These are phyloP conservation scores for Rosa multiflora DNA, from an alignment of 306 rosid genomes.

Conservation along the genomic window DNA sequence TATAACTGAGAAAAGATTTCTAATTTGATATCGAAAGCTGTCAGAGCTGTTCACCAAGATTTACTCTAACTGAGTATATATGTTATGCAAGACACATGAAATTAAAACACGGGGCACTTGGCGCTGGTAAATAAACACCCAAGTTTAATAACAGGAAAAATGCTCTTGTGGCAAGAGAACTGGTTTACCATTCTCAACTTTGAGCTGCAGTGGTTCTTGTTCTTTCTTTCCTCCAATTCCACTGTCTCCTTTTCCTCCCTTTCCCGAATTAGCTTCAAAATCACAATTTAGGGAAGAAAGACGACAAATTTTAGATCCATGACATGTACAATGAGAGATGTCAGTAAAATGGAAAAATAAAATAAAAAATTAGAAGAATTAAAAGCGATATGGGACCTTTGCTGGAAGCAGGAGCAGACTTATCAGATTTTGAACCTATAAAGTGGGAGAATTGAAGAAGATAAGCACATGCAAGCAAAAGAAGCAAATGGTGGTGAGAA, in stretches of 20 bases:
- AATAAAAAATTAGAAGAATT: slow-evolving; percentile 18
- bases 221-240: slow-evolving; percentile 46
- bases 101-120: not conserved
- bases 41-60: not conserved
- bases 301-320: slow-evolving; percentile 7
- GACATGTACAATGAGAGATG: not conserved
- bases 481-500: not conserved
- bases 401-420: slow-evolving; percentile 34
- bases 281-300: slow-evolving; percentile 16
- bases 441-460: not conserved
- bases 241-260: slow-evolving; percentile 65
- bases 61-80: not conserved
- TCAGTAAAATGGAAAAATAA: slow-evolving; percentile 7
- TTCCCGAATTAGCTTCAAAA: slow-evolving; percentile 36
- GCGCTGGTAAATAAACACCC: slow-evolving; percentile 14
- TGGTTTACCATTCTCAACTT: slow-evolving; percentile 59
- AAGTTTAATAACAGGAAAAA: slow-evolving; percentile 9
- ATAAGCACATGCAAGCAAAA: slow-evolving; percentile 1
- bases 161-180: slow-evolving; percentile 19
- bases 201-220: slow-evolving; percentile 48
- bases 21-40: not conserved
- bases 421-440: slow-evolving; percentile 38
- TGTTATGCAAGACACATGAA: not conserved
- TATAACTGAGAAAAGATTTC: not conserved
- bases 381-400: slow-evolving; percentile 32